Base-by-base conservation (phyloP, 495 filamentous ascomycete species). In the Elasticomyces elasticus region DNA sequence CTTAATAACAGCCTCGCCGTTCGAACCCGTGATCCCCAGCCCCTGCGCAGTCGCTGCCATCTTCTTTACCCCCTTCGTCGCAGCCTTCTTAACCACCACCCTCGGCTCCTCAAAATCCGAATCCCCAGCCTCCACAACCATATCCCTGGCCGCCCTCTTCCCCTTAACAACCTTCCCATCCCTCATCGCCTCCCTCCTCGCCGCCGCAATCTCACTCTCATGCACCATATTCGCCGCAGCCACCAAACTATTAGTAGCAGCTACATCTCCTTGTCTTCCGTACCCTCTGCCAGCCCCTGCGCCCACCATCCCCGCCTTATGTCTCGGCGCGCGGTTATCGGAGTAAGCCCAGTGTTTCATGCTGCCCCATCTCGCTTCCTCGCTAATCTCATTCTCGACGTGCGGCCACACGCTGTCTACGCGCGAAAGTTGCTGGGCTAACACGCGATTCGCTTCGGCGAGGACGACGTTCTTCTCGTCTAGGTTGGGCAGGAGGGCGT, bases 401-500 rank as follows among this genome's bases (percentile, higher is more conserved):
- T 87, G 82, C 13, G 85, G 83, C 72, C 80, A 94, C 20, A 89
- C 79, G 37, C 83, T 81, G 58, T 97, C 86, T 59, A 96, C 79
- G 22, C 92, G 85, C 50, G 78, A 67, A 20, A 95, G 71, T 65
- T 96, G 89, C 64, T 87, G 91, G 52, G 88, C 80, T 7, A 97
- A 78, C 49, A 89, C 84, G 51, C 94, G 86, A 58, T 86, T 87
- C 40, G 94, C 90, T 4, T 89, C 90, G 2, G 83, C 82, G 37
- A 96, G 83, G 49, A 97, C 89, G 57, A 94, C 90, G 56, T 94
- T 95, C 69, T 99, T 99, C 70, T 98, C 92, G 60, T 97, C 94
- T 28, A 95, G 72, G 0, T 86, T 86, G 52, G 84, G 77, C 57
- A 95, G 79, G 69, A 96, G 82, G 54, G 90, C 84, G 69, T 52